These are phyloP conservation scores for Aegilops speltoides DNA, from an alignment of 176 grass and related monocot species.

Conservation along the genomic window DNA sequence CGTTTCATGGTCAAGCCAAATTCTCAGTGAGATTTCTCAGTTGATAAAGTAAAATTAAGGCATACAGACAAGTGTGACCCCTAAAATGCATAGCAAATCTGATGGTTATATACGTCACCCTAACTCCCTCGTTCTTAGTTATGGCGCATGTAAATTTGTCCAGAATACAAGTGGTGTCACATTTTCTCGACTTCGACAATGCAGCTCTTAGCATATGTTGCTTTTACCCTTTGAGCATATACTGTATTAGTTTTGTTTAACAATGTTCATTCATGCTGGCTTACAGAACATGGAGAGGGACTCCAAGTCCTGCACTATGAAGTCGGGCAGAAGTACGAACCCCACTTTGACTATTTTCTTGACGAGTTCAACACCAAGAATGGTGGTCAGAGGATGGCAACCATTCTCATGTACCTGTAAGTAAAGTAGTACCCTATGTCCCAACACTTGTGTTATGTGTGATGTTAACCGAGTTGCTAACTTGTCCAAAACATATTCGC, in stretches of 20 bases:
- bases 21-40: neutral
- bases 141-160: neutral
- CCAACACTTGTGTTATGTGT: neutral
- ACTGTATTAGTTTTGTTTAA: neutral
- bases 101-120: neutral
- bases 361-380: conserved; percentile 89
- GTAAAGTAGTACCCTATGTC: conserved; percentile 8
- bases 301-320: conserved; percentile 94
- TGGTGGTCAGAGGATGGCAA: conserved; percentile 91
- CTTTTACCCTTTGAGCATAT: neutral
- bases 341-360: conserved; percentile 88
- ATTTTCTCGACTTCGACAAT: neutral
- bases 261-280: neutral
- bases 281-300: conserved; percentile 82
- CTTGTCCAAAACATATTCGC: neutral
- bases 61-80: neutral
- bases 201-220: neutral
- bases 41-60: neutral
- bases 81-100: neutral
- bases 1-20: neutral
- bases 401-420: conserved; percentile 98
- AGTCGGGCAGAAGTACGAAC: conserved; percentile 94
- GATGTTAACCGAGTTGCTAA: neutral
- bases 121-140: neutral
- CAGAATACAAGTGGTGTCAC: neutral